Evolutionary conservation across 345 rosid species (phyloP).

Genomic region (Ceriops zippeliana): DNA sequence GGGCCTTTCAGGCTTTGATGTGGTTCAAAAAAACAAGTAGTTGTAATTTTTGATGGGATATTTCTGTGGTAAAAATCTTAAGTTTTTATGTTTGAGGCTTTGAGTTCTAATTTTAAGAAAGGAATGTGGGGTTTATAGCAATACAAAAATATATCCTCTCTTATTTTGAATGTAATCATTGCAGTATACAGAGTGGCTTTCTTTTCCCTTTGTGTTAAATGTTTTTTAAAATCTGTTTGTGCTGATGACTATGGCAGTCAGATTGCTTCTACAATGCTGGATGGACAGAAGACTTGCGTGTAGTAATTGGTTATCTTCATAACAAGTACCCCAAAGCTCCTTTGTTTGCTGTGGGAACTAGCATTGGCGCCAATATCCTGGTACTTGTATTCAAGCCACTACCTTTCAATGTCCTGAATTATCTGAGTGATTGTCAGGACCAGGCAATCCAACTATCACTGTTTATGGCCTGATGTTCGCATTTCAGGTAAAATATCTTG

Average conservation of each 20-base stretch:
- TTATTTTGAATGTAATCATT: too few relatives aligned
- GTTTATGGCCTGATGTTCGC: background rate
- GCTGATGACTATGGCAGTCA: constrained; percentile 44
- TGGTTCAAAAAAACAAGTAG: too few relatives aligned
- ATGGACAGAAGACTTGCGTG: constrained; percentile 75
- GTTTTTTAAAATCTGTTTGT: background rate
- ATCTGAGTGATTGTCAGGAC: too few relatives aligned
- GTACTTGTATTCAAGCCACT: constrained; percentile 31
- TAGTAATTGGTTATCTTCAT: constrained; percentile 55
- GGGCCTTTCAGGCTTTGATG: too few relatives aligned
- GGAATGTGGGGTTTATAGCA: too few relatives aligned
- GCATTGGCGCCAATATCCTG: constrained; percentile 89
- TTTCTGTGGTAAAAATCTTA: too few relatives aligned
- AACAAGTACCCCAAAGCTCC: constrained; percentile 70
- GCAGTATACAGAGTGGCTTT: background rate
- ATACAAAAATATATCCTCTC: too few relatives aligned
- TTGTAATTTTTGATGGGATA: too few relatives aligned
- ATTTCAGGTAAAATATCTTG: constrained; percentile 87
- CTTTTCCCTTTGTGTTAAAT: background rate
- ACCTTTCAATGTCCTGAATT: background rate
- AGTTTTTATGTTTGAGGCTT: too few relatives aligned
- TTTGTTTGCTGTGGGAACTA: constrained; percentile 79
- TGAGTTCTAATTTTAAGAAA: too few relatives aligned
- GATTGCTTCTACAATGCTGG: constrained; percentile 95
- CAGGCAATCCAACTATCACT: background rate